Evolutionary conservation across 192 early-diverging fungal genomes (phyloP).

Genomic region (Podila verticillata): DNA sequence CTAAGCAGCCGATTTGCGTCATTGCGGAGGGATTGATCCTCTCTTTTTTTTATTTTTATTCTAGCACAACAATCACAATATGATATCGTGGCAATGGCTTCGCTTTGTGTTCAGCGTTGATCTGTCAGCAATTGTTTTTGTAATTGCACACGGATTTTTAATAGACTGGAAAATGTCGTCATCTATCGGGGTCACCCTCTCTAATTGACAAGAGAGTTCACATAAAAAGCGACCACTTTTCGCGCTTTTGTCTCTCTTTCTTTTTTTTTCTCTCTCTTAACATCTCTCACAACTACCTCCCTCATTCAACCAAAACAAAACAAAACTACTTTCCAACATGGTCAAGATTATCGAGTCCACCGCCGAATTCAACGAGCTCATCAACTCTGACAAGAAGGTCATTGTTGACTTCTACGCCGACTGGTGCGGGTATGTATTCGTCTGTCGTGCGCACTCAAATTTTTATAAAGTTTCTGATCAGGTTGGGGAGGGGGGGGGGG

Average conservation of each 20-base stretch:
- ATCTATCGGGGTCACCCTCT: conserved; percentile 1
- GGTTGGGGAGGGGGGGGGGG: not conserved
- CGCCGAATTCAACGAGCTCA: conserved; percentile 53
- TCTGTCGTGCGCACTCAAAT: not conserved
- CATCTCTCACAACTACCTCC: not conserved
- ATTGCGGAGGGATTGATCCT: too few species aligned
- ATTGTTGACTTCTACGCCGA: conserved; percentile 83
- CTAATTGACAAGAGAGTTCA: not conserved
- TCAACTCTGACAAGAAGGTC: conserved; percentile 58
- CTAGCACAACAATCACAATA: too few species aligned
- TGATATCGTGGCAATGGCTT: too few species aligned
- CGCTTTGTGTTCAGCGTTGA: not conserved
- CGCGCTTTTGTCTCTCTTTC: not conserved
- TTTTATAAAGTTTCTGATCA: not conserved
- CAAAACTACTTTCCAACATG: conserved; percentile 35
- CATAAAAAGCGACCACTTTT: not conserved
- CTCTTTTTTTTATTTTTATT: too few species aligned
- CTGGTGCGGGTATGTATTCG: conserved; percentile 79
- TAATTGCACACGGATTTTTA: not conserved
- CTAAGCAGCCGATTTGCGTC: too few species aligned
- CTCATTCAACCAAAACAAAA: not conserved
- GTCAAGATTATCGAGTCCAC: conserved; percentile 42
- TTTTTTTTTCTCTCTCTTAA: not conserved
- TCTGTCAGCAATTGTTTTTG: conserved; percentile 3
- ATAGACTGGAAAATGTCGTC: not conserved